phyloP scores from a whole-genome alignment of 345 rosid genomes.

The Excoecaria cochinchinensis region DNA sequence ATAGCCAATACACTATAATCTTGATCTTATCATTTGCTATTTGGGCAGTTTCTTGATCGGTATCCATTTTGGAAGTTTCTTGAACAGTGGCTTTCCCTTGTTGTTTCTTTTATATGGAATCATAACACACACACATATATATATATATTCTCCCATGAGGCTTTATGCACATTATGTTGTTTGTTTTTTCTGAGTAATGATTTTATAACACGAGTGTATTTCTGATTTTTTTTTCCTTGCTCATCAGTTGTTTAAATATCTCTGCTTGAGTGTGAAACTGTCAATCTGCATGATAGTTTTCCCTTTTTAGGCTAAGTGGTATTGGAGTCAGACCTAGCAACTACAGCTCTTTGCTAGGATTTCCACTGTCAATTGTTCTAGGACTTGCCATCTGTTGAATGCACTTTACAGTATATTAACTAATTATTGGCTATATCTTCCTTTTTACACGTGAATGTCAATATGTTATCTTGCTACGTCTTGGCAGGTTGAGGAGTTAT shows the following conservation, averaged over 20 bases:
- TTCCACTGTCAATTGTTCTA: background rate
- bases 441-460: background rate
- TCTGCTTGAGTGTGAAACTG: background rate
- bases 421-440: background rate
- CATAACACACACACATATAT: too few species aligned
- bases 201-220: background rate
- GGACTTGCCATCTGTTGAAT: background rate
- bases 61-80: too few species aligned
- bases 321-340: background rate
- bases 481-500: constrained; percentile 88
- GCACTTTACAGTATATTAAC: background rate
- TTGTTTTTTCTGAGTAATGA: background rate
- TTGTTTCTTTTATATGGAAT: too few species aligned
- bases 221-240: background rate
- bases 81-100: too few species aligned
- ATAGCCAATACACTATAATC: too few species aligned
- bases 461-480: constrained; percentile 12
- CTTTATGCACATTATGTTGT: background rate
- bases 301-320: background rate
- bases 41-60: too few species aligned
- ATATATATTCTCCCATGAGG: too few species aligned
- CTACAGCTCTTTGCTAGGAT: background rate
- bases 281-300: background rate
- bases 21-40: too few species aligned
- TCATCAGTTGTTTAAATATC: background rate